A percentile compares a stretch with the other conserved stretches of the same genome.
Evolutionary conservation across 176 grass and related monocot genomes (phyloP).

Genomic region (Oryza glumipatula): DNA sequence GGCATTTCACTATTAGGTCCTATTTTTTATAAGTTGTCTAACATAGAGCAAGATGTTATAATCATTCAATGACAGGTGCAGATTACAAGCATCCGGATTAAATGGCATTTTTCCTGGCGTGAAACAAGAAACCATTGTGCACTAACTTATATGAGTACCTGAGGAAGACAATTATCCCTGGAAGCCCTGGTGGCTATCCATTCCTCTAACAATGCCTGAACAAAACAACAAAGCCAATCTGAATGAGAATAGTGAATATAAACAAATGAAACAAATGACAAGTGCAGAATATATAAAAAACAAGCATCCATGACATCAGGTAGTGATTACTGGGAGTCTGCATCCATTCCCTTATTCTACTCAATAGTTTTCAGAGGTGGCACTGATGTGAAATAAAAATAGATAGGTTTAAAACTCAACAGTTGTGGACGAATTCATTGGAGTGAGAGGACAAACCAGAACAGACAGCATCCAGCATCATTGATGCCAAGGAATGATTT

Average conservation of each 20-base stretch:
- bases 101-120: neutral
- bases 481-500: neutral
- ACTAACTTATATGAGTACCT: slow-evolving; percentile 56
- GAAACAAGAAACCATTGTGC: slow-evolving; percentile 14
- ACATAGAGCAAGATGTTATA: slow-evolving; percentile 26
- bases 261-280: slow-evolving; percentile 28
- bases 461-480: neutral
- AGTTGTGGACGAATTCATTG: neutral
- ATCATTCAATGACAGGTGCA: slow-evolving; percentile 4
- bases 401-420: neutral
- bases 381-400: slow-evolving; percentile 14
- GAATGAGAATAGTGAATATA: slow-evolving; percentile 22
- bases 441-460: neutral
- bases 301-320: neutral
- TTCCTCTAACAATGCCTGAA: slow-evolving; percentile 96
- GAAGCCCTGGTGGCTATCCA: slow-evolving; percentile 89
- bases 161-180: slow-evolving; percentile 70
- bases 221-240: slow-evolving; percentile 42
- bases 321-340: neutral
- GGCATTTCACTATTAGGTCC: neutral
- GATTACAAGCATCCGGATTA: slow-evolving; percentile 10
- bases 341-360: neutral
- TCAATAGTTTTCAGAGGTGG: slow-evolving; percentile 23
- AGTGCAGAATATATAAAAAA: neutral
- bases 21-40: neutral